Evolutionary conservation across 305 asterid genomes (phyloP), one percentile per base, ranked within the genome.

Genomic region (Ruellia speciosa): DNA sequence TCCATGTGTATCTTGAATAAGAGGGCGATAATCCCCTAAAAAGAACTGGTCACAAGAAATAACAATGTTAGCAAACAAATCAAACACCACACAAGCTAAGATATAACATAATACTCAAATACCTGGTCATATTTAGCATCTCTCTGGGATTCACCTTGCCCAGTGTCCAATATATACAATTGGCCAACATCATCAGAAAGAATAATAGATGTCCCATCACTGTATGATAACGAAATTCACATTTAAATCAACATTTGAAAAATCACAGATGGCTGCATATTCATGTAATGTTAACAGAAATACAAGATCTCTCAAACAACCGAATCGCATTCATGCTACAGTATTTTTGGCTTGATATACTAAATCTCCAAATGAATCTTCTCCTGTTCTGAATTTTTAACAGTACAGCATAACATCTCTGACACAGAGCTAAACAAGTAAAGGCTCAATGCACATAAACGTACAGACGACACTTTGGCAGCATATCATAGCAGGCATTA

Each of bases 41-140:
- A 92, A 92, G 75, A 92, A 92, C 99, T 92, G 93, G 66, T 41
- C 54, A 63, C 63, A 79, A 66, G 65, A 77, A 66, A 70, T 40
- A 48, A 68, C 47, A 46, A 60, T 48, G 66, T 64, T 69, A 74
- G 75, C 20, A 40, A 67, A 41, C 41, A 45, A 76, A 69, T 59
- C 52, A 43, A 49, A 43, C 47, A 35, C 49, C 19, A 60, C 31
- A 39, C 35, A 56, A 61, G 63, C 62, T 66, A 48, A 56, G 57
- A 54, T 9, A 64, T 33, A 31, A 45, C 31, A 4, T 24, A 31
- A 11, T 59, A 54, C 41, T 19, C 14, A 18, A 48, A 54, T 75
- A 88, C 99, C 99, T 92, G 99, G 65, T 92, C 99, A 75, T 77
- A 92, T 74, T 86, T 88, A 52, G 97, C 90, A 72, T 92, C 96